A percentile compares a stretch with the other conserved stretches of the same genome.
phyloP scores from a whole-genome alignment of 257 asterid genomes.

The Primulina huaijiensis region DNA sequence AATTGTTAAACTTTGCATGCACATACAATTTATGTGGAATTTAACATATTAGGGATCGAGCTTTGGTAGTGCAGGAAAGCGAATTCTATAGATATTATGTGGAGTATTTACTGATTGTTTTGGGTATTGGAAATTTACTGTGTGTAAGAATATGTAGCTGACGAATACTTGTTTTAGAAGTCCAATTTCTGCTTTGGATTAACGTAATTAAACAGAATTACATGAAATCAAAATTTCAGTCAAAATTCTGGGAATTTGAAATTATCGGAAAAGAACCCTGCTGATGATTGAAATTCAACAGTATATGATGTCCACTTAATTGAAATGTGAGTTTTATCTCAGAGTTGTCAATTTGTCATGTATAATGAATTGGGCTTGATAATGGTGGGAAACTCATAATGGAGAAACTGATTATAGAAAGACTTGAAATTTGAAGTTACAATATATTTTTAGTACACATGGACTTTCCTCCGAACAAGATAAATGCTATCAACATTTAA shows the following conservation, averaged over 20 bases:
- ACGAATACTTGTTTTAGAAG: neutral
- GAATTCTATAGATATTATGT: neutral
- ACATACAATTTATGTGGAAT: neutral
- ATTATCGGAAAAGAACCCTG: neutral
- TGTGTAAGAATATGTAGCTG: neutral
- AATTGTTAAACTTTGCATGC: neutral
- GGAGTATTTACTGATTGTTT: neutral
- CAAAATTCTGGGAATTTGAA: constrained; percentile 10
- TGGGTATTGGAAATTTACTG: neutral
- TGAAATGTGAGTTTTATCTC: neutral
- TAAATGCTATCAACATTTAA: too few relatives aligned
- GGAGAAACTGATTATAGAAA: neutral
- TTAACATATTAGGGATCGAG: neutral
- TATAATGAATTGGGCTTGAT: too few relatives aligned
- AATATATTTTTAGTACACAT: too few relatives aligned
- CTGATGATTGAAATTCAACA: constrained; percentile 1
- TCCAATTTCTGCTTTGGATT: constrained; percentile 6
- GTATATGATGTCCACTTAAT: neutral
- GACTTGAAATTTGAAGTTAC: too few relatives aligned
- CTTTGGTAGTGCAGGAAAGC: neutral
- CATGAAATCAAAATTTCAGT: neutral
- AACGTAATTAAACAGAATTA: neutral
- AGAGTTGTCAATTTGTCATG: neutral
- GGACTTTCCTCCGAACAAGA: too few relatives aligned
- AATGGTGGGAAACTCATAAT: too few relatives aligned